Conservation (phyloP, 306 rosid species). For the Mimosa bimucronata region DNA sequence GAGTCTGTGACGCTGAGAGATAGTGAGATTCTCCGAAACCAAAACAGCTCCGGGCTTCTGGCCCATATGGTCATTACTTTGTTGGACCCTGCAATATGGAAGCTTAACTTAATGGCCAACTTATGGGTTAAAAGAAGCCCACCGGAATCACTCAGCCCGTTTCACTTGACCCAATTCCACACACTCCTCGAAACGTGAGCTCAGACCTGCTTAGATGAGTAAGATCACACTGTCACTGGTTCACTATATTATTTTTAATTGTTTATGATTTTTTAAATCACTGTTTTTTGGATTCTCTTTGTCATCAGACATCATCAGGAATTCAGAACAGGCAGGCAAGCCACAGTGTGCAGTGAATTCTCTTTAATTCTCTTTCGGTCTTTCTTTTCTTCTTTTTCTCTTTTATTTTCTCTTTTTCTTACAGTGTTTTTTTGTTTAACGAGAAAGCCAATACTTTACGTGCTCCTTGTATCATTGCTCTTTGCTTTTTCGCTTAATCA, state of each 20-base stretch:
- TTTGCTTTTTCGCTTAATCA: neutral
- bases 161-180: neutral
- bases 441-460: conserved; percentile 21
- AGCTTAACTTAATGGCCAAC: neutral
- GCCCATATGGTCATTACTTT: neutral
- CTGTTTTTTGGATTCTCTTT: neutral
- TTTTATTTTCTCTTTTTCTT: neutral
- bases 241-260: neutral
- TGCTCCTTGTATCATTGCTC: neutral
- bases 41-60: no score
- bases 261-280: neutral
- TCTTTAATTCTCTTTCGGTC: conserved; percentile 13
- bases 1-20: no score
- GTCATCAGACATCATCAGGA: neutral
- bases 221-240: neutral
- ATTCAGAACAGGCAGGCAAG: neutral
- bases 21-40: no score
- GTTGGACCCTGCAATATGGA: neutral
- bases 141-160: neutral
- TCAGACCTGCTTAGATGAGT: neutral
- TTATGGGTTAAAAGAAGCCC: neutral
- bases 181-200: neutral
- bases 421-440: conserved; percentile 10
- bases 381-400: neutral
- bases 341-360: neutral